A percentile compares a stretch with the other conserved stretches of the same genome.
phyloP scores from a whole-genome alignment of 805 yeast species.

The Yarrowia yakushimensis region DNA sequence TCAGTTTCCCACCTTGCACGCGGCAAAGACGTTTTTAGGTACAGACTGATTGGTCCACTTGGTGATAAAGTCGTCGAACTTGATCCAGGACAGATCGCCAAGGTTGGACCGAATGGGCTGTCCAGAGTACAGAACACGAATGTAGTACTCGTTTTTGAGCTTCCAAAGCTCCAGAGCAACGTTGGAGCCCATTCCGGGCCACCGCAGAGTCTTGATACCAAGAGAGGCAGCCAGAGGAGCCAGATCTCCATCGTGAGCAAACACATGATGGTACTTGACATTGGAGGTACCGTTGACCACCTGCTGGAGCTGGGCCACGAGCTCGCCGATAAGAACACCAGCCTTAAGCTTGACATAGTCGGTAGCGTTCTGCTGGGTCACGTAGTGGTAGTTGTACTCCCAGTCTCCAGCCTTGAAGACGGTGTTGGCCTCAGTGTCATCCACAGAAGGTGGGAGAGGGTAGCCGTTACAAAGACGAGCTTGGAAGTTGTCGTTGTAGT shows the following conservation, averaged over 20 bases:
- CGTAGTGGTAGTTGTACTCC: conserved; percentile 44
- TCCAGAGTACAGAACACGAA: conserved; percentile 43
- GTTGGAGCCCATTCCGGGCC: conserved; percentile 52
- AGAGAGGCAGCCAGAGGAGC: conserved; percentile 40
- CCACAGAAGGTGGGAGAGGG: conserved; percentile 37
- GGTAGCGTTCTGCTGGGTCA: conserved; percentile 39
- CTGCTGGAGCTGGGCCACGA: conserved; percentile 36
- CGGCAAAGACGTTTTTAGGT: background rate
- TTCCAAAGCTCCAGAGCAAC: conserved; percentile 43
- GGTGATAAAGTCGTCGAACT: conserved; percentile 22
- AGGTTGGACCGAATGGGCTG: conserved; percentile 29
- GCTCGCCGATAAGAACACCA: conserved; percentile 43
- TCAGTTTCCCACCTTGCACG: background rate
- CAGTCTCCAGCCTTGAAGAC: conserved; percentile 46
- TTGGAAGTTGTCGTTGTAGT: conserved; percentile 44
- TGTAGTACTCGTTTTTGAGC: conserved; percentile 32
- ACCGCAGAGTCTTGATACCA: conserved; percentile 39
- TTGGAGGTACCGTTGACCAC: conserved; percentile 36
- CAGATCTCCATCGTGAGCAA: conserved; percentile 46
- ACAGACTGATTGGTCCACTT: conserved; percentile 5
- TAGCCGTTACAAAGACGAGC: conserved; percentile 42
- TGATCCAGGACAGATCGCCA: conserved; percentile 26
- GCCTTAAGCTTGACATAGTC: conserved; percentile 38
- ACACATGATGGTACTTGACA: conserved; percentile 41
- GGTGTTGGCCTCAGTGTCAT: conserved; percentile 37